A percentile compares a stretch with the other conserved stretches of the same genome.
phyloP scores from a whole-genome alignment of 495 filamentous ascomycete genomes.

The Neurospora tetrasperma region DNA sequence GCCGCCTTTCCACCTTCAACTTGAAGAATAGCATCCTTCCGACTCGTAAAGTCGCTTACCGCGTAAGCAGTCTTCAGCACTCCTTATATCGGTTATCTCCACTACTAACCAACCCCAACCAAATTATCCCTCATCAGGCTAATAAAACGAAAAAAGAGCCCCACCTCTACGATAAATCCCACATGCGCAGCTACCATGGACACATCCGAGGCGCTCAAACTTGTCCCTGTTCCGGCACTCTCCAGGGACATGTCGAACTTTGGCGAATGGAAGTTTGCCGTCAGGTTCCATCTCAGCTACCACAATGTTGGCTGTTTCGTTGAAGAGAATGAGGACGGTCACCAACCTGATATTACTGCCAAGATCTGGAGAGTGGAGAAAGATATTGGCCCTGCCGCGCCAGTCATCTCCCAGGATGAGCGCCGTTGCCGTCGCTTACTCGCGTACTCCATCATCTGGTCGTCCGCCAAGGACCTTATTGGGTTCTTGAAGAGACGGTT shows the following conservation, averaged over 20 bases:
- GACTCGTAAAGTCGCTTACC: background rate
- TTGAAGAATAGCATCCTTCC: background rate
- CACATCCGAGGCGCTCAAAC: background rate
- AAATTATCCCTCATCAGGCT: too few relatives aligned
- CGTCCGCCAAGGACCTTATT: background rate
- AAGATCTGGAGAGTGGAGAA: background rate
- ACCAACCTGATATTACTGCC: too few relatives aligned
- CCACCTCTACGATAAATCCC: background rate
- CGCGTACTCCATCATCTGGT: background rate
- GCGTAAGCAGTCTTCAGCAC: background rate
- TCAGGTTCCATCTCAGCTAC: background rate
- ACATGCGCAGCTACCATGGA: background rate
- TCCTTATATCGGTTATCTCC: background rate
- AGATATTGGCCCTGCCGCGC: too few relatives aligned
- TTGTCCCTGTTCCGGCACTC: background rate
- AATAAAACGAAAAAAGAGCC: too few relatives aligned
- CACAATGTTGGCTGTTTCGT: background rate
- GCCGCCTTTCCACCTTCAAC: background rate
- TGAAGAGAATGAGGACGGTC: background rate
- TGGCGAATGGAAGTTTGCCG: rapidly evolving
- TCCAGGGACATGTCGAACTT: background rate
- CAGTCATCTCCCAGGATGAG: background rate
- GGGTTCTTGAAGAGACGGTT: too few relatives aligned
- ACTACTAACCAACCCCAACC: too few relatives aligned
- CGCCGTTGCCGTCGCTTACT: background rate